These are phyloP conservation scores for Scytalidium sp. DNA, from an alignment of 2,329 filamentous ascomycete species.

Conservation along the genomic window DNA sequence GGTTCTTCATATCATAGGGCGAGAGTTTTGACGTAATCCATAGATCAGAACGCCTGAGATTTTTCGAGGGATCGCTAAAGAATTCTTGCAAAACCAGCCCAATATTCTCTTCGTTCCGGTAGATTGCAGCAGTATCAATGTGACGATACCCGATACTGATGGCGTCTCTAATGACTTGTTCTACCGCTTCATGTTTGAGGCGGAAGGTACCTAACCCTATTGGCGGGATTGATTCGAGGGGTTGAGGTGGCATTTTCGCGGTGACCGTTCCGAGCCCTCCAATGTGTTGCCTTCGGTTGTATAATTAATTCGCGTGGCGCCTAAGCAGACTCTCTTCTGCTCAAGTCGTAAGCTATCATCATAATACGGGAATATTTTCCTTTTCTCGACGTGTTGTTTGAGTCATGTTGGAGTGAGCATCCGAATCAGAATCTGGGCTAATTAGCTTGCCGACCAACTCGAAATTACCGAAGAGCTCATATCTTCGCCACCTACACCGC, in stretches of 20 bases:
- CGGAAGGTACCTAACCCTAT: slow-evolving; percentile 13
- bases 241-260: slow-evolving; percentile 2
- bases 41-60: slow-evolving; percentile 38
- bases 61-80: slow-evolving; percentile 5
- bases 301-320: neutral
- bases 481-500: too few relatives aligned
- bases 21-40: slow-evolving; percentile 76
- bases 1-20: slow-evolving; percentile 71
- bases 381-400: too few relatives aligned
- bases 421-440: too few relatives aligned
- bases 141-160: slow-evolving; percentile 25
- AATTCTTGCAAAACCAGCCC: slow-evolving; percentile 19
- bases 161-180: slow-evolving; percentile 10
- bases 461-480: too few relatives aligned
- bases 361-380: too few relatives aligned
- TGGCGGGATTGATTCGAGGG: slow-evolving; percentile 1
- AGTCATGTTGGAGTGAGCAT: too few relatives aligned
- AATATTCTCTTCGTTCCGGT: slow-evolving; percentile 39
- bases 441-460: too few relatives aligned
- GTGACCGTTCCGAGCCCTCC: neutral
- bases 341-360: neutral
- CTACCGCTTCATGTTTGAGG: slow-evolving; percentile 10
- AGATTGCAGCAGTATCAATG: slow-evolving; percentile 44
- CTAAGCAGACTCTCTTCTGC: neutral
- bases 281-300: neutral